Conservation (phyloP, 768 basidiomycete genomes). For the Hortiboletus flavorubellus region DNA sequence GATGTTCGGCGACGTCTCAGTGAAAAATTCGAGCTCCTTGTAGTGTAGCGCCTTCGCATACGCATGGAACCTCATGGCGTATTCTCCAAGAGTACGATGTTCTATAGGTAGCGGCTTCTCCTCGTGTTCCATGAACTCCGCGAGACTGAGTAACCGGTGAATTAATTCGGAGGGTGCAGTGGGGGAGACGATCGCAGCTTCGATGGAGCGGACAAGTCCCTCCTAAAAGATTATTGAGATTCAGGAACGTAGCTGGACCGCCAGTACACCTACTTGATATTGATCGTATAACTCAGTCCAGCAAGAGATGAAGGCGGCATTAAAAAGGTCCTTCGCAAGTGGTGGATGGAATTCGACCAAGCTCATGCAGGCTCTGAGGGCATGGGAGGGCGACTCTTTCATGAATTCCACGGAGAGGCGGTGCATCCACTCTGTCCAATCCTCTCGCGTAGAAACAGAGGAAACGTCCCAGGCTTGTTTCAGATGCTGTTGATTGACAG, state of each 20-base stretch:
- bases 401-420: constrained; percentile 91
- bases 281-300: constrained; percentile 96
- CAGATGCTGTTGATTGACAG: constrained; percentile 94
- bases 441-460: constrained; percentile 68
- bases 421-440: constrained; percentile 97
- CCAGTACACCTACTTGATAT: constrained; percentile 67
- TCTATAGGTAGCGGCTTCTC: constrained; percentile 95
- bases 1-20: constrained; percentile 84
- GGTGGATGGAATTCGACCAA: constrained; percentile 90
- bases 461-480: constrained; percentile 96
- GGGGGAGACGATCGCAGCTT: constrained; percentile 75
- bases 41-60: constrained; percentile 98
- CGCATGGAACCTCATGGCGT: constrained; percentile 89
- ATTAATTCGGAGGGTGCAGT: constrained; percentile 84
- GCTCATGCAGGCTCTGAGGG: constrained; percentile 94
- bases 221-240: constrained; percentile 52
- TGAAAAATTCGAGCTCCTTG: constrained; percentile 96
- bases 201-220: constrained; percentile 88
- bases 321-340: constrained; percentile 92
- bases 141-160: constrained; percentile 86
- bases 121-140: constrained; percentile 99
- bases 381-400: constrained; percentile 97
- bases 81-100: constrained; percentile 88
- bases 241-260: neutral
- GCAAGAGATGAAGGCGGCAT: constrained; percentile 96